phyloP scores from a whole-genome alignment of 2,329 filamentous ascomycete genomes.

The Colletotrichum echinochloae region DNA sequence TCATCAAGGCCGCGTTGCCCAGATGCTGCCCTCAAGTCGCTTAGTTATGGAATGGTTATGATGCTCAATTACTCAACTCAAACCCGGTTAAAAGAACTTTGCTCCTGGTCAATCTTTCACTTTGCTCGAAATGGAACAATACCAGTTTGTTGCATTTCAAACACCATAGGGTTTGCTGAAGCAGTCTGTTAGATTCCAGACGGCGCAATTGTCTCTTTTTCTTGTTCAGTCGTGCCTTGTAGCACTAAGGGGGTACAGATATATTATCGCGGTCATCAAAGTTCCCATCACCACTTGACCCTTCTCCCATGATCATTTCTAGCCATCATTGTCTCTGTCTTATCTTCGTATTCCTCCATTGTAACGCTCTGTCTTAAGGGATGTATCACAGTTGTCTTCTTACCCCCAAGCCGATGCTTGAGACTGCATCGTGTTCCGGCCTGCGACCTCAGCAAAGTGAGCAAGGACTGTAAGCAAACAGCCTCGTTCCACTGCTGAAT shows the following conservation, averaged over 20 bases:
- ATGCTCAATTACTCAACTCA: neutral
- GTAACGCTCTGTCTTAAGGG: neutral
- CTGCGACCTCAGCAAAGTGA: neutral
- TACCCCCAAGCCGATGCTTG: neutral
- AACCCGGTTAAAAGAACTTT: neutral
- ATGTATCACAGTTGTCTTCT: neutral
- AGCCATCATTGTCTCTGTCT: neutral
- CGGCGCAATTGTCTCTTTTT: neutral
- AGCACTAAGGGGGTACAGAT: neutral
- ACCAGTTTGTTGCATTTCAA: neutral
- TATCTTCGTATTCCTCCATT: conserved; percentile 21
- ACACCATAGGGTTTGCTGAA: neutral
- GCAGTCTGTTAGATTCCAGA: neutral
- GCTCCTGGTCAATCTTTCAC: rapidly evolving
- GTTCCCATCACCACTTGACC: neutral
- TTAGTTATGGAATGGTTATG: too few species aligned
- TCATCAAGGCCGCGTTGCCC: neutral
- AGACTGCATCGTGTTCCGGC: too few species aligned
- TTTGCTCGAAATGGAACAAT: neutral
- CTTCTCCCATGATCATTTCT: neutral
- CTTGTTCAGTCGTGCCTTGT: neutral
- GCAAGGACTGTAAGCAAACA: neutral
- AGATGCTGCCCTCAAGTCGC: too few species aligned
- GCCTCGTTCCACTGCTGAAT: neutral
- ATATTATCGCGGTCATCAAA: neutral